Evolutionary conservation across 306 rosid species (phyloP), one percentile per base, ranked within the genome.

Genomic region (Pyrus communis): DNA sequence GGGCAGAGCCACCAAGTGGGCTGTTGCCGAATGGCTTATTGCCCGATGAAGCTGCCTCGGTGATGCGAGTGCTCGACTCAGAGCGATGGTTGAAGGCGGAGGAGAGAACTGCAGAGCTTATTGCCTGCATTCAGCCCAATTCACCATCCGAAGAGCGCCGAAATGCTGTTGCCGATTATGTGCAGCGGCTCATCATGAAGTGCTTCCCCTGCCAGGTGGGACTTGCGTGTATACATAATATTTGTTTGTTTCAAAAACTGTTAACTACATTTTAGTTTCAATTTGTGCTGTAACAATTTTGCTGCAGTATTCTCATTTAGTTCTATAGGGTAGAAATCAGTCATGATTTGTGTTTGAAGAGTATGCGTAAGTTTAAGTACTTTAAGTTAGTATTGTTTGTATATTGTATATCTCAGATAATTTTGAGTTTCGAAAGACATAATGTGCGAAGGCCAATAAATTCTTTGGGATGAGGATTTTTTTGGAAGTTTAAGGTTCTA

Each of bases 161-260:
- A 46, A 88, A 87, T 87, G 94, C 97, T 0, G 98, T 96, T 27
- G 98, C 98, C 0, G 86, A 85, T 77, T 93, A 96, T 78, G 97
- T 96, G 79, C 91, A 89, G 85, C 82, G 88, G 80, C 82, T 93
- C 78, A 87, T 96, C 74, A 80, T 60, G 75, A 88, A 85, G 77
- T 96, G 99, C 89, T 93, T 93, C 75, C 91, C 98, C 21, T 96
- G 98, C 80, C 84, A 93, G 99, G 99, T 96, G 78, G 14, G 88
- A 80, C 75, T 27, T 59, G 5, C 5, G 18, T 28, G 30, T 74
- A 17, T 59, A 5, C 57, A 21, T 4, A 18, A 11, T 28, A 19
- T 21, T 65, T 19, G 43, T 65, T 65, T 63, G 68, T 17, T 63
- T 18, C 7, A 63, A 15, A 4, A 17, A 61, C 42, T 63, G n/a